Percentiles rank a stretch among this genome's conserved stretches.
Conservation (phyloP, 805 yeast species). For the Nadsonia fulvescens region DNA sequence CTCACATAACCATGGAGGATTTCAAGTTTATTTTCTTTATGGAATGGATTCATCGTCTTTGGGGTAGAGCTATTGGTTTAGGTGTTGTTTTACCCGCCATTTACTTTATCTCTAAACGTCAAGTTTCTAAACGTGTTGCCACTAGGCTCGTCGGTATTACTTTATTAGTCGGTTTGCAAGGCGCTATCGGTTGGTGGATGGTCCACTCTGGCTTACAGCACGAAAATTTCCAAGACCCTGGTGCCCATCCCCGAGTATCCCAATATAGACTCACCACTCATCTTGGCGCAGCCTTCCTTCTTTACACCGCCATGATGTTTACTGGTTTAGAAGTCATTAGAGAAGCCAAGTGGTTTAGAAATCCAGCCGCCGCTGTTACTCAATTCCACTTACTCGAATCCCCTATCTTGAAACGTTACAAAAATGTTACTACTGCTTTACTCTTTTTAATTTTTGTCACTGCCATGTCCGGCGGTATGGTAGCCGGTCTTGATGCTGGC, state of each 20-base stretch:
- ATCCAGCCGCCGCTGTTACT: conserved; percentile 39
- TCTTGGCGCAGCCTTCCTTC: conserved; percentile 75
- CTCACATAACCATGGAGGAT: conserved; percentile 78
- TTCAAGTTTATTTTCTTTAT: conserved; percentile 86
- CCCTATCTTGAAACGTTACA: conserved; percentile 39
- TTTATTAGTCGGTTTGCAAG: conserved; percentile 74
- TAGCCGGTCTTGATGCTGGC: conserved; percentile 97
- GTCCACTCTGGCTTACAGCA: conserved; percentile 87
- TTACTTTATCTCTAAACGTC: conserved; percentile 53
- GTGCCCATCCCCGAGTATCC: conserved; percentile 91
- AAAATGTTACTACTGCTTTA: conserved; percentile 36
- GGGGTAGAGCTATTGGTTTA: conserved; percentile 83
- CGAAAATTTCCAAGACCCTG: conserved; percentile 56
- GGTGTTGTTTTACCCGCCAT: conserved; percentile 71
- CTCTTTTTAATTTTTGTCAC: conserved; percentile 63
- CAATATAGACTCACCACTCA: conserved; percentile 90
- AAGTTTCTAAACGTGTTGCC: conserved; percentile 50
- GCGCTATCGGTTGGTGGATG: conserved; percentile 99
- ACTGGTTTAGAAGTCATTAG: conserved; percentile 72
- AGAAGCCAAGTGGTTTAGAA: conserved; percentile 49
- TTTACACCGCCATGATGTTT: conserved; percentile 79
- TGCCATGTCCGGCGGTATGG: conserved; percentile 95
- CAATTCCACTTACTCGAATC: conserved; percentile 41
- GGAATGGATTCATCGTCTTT: conserved; percentile 94
- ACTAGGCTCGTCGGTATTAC: conserved; percentile 54